phyloP scores from a whole-genome alignment of 2,329 filamentous ascomycete species.

The Dendryphion nanum region DNA sequence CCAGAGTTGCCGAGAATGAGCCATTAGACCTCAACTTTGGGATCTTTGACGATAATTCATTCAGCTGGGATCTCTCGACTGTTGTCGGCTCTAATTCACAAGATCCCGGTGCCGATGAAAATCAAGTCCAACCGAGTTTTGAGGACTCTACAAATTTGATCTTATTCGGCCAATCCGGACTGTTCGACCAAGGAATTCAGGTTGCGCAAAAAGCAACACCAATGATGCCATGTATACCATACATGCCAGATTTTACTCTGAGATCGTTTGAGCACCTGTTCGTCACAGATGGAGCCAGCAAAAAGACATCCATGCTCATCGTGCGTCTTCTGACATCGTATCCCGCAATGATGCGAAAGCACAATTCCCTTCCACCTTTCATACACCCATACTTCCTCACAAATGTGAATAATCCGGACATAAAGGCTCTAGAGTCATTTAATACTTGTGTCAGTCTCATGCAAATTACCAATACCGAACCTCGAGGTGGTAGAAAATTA shows the following conservation, averaged over 20 bases:
- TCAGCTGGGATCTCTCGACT: too few species aligned
- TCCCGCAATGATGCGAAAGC: slow-evolving; percentile 39
- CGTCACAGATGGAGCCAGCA: slow-evolving; percentile 13
- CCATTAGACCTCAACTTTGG: too few species aligned
- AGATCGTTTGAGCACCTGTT: slow-evolving; percentile 25
- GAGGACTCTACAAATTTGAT: too few species aligned
- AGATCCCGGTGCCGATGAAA: too few species aligned
- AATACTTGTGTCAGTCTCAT: slow-evolving; percentile 43
- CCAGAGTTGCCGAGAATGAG: too few species aligned
- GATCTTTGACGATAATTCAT: too few species aligned
- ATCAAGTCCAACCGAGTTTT: too few species aligned
- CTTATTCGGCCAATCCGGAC: too few species aligned
- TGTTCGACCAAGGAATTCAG: too few species aligned
- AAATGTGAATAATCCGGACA: slow-evolving; percentile 13
- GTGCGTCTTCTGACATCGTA: slow-evolving; percentile 44
- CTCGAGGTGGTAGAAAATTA: slow-evolving; percentile 38
- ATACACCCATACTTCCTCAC: slow-evolving; percentile 39
- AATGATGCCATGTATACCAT: background rate
- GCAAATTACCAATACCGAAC: slow-evolving; percentile 38
- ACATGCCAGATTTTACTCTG: background rate
- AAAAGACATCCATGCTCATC: slow-evolving; percentile 19
- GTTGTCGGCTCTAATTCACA: too few species aligned
- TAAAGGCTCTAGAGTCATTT: slow-evolving; percentile 40
- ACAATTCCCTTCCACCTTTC: slow-evolving; percentile 44
- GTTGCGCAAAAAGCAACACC: too few species aligned